Base-by-base conservation (phyloP, 192 early-diverging fungal species). In the Podila minutissima region DNA sequence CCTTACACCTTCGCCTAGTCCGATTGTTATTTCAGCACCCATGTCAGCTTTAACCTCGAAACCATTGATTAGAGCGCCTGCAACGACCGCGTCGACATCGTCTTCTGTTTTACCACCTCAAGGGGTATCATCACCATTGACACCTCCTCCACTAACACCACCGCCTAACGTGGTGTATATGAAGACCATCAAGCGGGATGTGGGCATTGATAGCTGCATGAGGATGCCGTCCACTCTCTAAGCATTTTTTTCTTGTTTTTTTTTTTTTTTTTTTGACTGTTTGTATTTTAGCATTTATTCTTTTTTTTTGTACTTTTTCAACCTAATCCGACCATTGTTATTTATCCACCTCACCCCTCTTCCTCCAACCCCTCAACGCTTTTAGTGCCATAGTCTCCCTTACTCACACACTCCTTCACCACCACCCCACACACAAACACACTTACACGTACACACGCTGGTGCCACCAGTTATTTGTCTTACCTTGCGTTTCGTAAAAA, bases 161-260 rank as follows among this genome's bases (percentile, higher is more conserved):
- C 55, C 55, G n/a, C 55, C 55, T 22, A 58, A 58, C 26, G 55
- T 58, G 55, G 55, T 58, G 22, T 10, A 58, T 58, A 58, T 58
- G 22, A 58, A 58, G 22, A 58, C 22, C n/a, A 58, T 58, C 41
- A 46, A 46, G 41, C 41, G 41, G 41, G 41, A 46, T 15, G 41
- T 12, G 13, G 38, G 37, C 6, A 41, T 24, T 37, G 48, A 12
- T 11, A 29, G 37, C 22, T 37, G 60, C 29, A 4, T 19, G 10
- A 59, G 8, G 4, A 10, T 28, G 59, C 59, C 67, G 7, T 55
- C 9, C 28, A 17, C 1, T 48, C 33, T 59, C 31, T 60, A 20
- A 35, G 6, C 13, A 12, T 35, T 31, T 24, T 35, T 57, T 33
- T 4, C 22, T 58, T 26, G 6, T 3, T n/a, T 2, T 46, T 26